Evolutionary conservation across 1,284 basidiomycete genomes (phyloP).

Genomic region (Rhodotorula sp.): DNA sequence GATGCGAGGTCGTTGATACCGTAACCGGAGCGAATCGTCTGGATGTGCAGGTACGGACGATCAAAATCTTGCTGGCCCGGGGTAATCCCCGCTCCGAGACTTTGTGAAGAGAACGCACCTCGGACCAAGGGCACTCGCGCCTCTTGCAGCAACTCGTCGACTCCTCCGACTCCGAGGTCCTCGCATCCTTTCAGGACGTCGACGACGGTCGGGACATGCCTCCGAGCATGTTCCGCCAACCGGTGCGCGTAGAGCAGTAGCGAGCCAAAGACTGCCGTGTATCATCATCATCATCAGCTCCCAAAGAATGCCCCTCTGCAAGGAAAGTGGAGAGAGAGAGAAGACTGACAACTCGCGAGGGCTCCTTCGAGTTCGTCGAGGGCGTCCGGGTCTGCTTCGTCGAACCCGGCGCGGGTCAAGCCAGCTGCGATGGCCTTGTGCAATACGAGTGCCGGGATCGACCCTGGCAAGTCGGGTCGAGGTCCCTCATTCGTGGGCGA

Average conservation of each 20-base stretch:
- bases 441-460: conserved; percentile 16
- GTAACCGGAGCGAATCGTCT: background rate
- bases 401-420: conserved; percentile 15
- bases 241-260: conserved; percentile 16
- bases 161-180: conserved; percentile 17
- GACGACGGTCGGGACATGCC: conserved; percentile 19
- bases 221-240: conserved; percentile 25
- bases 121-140: background rate
- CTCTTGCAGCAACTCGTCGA: conserved; percentile 7
- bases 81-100: too few species aligned
- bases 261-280: conserved; percentile 20
- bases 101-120: too few species aligned
- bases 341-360: conserved; percentile 15
- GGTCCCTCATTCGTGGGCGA: background rate
- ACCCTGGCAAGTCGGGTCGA: conserved; percentile 12
- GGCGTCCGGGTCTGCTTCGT: conserved; percentile 11
- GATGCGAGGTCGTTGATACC: conserved; percentile 5
- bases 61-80: too few species aligned
- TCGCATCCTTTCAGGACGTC: conserved; percentile 19
- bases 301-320: too few species aligned
- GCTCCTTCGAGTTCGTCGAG: conserved; percentile 30
- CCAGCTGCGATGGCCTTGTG: conserved; percentile 4
- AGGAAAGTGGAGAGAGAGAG: background rate
- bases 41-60: too few species aligned
- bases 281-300: too few species aligned